Evolutionary conservation across 495 filamentous ascomycete genomes (phyloP).

Genomic region (Hypoxylon trugodes): DNA sequence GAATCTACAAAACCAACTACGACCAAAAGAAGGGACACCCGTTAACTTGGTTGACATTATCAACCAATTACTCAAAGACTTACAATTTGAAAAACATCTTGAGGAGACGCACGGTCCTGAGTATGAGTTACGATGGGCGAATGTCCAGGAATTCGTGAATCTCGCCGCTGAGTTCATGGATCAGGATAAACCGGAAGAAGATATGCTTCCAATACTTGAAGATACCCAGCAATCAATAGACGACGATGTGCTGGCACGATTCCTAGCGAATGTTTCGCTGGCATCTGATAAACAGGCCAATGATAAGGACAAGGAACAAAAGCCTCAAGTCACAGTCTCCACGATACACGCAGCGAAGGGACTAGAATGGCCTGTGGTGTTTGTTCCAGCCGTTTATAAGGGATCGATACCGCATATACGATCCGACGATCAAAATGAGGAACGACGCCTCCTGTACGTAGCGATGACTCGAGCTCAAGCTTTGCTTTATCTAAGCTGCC

Average conservation of each 20-base stretch:
- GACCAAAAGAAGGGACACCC: conserved; percentile 49
- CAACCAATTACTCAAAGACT: conserved; percentile 74
- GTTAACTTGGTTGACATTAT: conserved; percentile 74
- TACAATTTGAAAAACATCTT: conserved; percentile 78
- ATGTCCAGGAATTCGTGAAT: conserved; percentile 84
- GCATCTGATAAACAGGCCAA: conserved; percentile 76
- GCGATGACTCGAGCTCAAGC: conserved; percentile 96
- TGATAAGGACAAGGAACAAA: conserved; percentile 61
- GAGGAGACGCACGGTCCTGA: conserved; percentile 74
- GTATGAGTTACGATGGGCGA: conserved; percentile 86
- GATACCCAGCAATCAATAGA: conserved; percentile 75
- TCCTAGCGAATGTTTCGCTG: conserved; percentile 89
- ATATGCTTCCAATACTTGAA: conserved; percentile 78
- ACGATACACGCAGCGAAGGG: conserved; percentile 98
- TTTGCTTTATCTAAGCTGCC: conserved; percentile 90
- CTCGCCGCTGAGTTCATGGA: conserved; percentile 76
- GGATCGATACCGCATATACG: conserved; percentile 95
- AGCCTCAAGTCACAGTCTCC: conserved; percentile 84
- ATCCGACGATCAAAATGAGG: conserved; percentile 89
- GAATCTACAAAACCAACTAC: conserved; percentile 69
- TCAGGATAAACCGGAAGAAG: conserved; percentile 63
- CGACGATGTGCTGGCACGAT: conserved; percentile 75
- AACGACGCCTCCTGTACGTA: conserved; percentile 90
- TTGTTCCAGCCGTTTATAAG: conserved; percentile 89
- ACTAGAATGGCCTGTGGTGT: conserved; percentile 96